Base-by-base conservation (phyloP, 2,329 filamentous ascomycete species). In the Ophiocordyceps australis region DNA sequence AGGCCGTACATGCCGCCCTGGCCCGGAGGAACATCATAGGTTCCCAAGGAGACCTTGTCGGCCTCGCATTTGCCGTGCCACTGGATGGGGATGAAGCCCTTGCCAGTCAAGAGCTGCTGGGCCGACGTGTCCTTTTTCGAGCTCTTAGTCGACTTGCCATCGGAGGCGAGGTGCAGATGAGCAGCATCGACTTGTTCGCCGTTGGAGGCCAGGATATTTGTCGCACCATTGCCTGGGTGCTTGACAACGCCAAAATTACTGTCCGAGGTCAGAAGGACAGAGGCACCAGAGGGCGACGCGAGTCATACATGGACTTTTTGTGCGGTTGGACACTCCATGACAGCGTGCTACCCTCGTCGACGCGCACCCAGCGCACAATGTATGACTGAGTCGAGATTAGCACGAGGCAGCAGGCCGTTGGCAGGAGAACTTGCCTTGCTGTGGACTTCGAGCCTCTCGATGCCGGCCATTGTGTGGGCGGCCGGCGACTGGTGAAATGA, bases 261-360 rank as follows among this genome's bases (percentile, higher is more conserved):
- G 42, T 17, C 22, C 12, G 9, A 18, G 17, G 20, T 9, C 14
- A 10, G 10, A 9, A 20, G 18, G 9, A 5, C 6, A 11, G 23
- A 9, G 22, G 16, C 15, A 26, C 32, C 31, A n/a, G n/a, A n/a
- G n/a, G n/a, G n/a, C n/a, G n/a, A 10, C 17, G 17, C 17, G 17
- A 7, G 17, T 19, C 17, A 19, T 54, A 76, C 72, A 98, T 77
- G 31, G 86, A 94, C 56, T 94, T 95, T 59, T 92, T 95, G 51
- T 95, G 83, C 22, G 89, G 89, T 46, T 95, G 85, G 20, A 98
- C 71, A 43, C 82, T 94, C 89, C 89, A 98, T 11, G 85, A 93
- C 40, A 98, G 83, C 26, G 85, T 93, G 50, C 93, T 76, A 28
- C 78, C 78, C 35, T 82, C 74, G 29, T 83, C 74, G 38, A 94